Evolutionary conservation across 192 early-diverging fungal genomes (phyloP).

Genomic region (Polychytrium aggregatum): DNA sequence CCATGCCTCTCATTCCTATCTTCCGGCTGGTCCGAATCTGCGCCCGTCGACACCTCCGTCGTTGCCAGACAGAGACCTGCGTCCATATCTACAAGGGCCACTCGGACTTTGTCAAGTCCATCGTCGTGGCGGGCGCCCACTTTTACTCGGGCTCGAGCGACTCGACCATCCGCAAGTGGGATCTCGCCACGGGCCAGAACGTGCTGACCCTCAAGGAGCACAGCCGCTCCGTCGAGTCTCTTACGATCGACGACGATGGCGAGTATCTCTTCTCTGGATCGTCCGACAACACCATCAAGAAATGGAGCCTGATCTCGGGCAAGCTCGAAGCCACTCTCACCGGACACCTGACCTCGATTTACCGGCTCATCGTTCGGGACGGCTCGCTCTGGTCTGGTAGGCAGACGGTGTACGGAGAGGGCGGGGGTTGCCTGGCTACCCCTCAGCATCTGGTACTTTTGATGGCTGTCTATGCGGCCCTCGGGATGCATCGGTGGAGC

Average conservation of each 20-base stretch:
- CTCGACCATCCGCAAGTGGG: slow-evolving; percentile 65
- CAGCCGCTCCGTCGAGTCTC: slow-evolving; percentile 38
- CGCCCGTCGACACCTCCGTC: not conserved
- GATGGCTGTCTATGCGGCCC: no score
- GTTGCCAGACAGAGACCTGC: slow-evolving; percentile 41
- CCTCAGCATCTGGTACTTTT: no score
- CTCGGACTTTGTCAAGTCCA: slow-evolving; percentile 81
- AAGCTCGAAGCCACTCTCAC: slow-evolving; percentile 31
- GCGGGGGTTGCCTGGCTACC: no score
- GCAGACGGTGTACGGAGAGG: no score
- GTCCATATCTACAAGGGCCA: slow-evolving; percentile 64
- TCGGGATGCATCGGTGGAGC: no score
- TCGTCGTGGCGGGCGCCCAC: slow-evolving; percentile 23
- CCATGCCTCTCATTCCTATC: slow-evolving; percentile 1
- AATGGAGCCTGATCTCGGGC: slow-evolving; percentile 46
- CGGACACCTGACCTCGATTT: slow-evolving; percentile 76
- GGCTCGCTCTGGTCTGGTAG: slow-evolving; percentile 68
- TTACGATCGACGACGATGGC: slow-evolving; percentile 31
- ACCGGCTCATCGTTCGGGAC: slow-evolving; percentile 46
- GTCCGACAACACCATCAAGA: slow-evolving; percentile 52
- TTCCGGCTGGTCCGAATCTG: slow-evolving; percentile 1
- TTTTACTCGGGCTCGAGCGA: slow-evolving; percentile 71
- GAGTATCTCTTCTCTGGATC: slow-evolving; percentile 43
- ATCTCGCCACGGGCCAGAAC: slow-evolving; percentile 41
- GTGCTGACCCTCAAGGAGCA: slow-evolving; percentile 20